These are phyloP conservation scores for Cryphonectria nitschkei DNA, from an alignment of 2,329 filamentous ascomycete species.

Conservation along the genomic window DNA sequence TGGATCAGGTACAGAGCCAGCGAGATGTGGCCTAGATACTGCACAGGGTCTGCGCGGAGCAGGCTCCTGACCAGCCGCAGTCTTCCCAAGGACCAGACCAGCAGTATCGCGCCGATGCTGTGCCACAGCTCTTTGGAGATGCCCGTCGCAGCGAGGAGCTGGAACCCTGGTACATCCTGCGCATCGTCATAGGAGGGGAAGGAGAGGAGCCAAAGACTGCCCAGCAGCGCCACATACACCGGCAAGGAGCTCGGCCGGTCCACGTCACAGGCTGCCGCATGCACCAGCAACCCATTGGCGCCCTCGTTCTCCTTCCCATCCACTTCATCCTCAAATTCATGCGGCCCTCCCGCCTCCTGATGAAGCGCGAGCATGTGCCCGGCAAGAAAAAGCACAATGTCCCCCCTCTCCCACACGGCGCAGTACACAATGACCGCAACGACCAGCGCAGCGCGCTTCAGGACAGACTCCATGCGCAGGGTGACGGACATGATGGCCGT, in stretches of 20 bases:
- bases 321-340: neutral
- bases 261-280: neutral
- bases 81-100: conserved; percentile 9
- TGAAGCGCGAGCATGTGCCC: conserved; percentile 8
- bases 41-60: neutral
- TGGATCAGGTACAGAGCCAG: conserved; percentile 6
- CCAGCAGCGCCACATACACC: neutral
- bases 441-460: conserved; percentile 1
- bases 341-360: neutral
- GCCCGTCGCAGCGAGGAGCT: neutral
- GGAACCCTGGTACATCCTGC: neutral
- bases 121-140: conserved; percentile 7
- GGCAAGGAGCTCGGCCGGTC: neutral
- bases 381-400: conserved; percentile 4
- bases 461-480: neutral
- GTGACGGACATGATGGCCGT: conserved; percentile 6
- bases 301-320: neutral
- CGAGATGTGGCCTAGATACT: conserved; percentile 12
- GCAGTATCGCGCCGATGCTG: conserved; percentile 1
- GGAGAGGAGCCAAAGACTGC: neutral
- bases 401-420: conserved; percentile 11
- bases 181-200: conserved; percentile 6
- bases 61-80: neutral
- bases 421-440: neutral
- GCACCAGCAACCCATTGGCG: neutral